Percentiles rank a stretch among this genome's conserved stretches.
Conservation (phyloP, 352 stramenopile genomes). For the Phytophthora ohioensis region DNA sequence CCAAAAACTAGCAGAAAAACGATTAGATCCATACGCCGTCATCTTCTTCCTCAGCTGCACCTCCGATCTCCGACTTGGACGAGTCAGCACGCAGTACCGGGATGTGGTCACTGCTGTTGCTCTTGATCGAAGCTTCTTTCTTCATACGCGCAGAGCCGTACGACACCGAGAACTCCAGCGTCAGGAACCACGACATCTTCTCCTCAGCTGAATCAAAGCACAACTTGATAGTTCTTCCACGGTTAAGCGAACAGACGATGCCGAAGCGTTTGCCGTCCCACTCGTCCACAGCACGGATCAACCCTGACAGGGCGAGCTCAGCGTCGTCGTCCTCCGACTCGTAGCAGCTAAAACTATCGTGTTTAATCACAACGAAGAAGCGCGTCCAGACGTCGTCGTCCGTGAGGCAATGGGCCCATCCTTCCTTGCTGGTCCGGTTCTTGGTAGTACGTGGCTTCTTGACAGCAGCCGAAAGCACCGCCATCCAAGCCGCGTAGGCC, state of each 20-base stretch:
- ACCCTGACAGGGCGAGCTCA: constrained; percentile 68
- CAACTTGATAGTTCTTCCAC: constrained; percentile 74
- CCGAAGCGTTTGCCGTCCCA: constrained; percentile 84
- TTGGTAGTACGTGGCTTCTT: constrained; percentile 60
- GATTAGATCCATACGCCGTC: constrained; percentile 81
- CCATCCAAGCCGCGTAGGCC: constrained; percentile 81
- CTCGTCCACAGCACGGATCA: constrained; percentile 73
- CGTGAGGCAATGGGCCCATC: constrained; percentile 79
- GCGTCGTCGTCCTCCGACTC: constrained; percentile 75
- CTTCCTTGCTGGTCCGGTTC: constrained; percentile 72
- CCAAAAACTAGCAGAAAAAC: neutral
- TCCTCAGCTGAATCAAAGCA: constrained; percentile 85
- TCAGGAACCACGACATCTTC: constrained; percentile 87
- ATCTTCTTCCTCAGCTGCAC: constrained; percentile 48
- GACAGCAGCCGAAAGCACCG: constrained; percentile 69
- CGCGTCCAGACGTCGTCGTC: constrained; percentile 79
- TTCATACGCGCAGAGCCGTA: constrained; percentile 76
- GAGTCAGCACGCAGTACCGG: constrained; percentile 50
- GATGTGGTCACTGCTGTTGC: constrained; percentile 45
- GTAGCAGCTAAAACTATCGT: constrained; percentile 84
- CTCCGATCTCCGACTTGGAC: constrained; percentile 42
- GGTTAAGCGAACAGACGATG: constrained; percentile 75
- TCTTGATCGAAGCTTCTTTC: constrained; percentile 68
- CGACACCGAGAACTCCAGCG: constrained; percentile 77
- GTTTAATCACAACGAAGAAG: constrained; percentile 79